A percentile compares a stretch with the other conserved stretches of the same genome.
phyloP scores from a whole-genome alignment of 257 asterid genomes.

The Anisodus acutangulus region DNA sequence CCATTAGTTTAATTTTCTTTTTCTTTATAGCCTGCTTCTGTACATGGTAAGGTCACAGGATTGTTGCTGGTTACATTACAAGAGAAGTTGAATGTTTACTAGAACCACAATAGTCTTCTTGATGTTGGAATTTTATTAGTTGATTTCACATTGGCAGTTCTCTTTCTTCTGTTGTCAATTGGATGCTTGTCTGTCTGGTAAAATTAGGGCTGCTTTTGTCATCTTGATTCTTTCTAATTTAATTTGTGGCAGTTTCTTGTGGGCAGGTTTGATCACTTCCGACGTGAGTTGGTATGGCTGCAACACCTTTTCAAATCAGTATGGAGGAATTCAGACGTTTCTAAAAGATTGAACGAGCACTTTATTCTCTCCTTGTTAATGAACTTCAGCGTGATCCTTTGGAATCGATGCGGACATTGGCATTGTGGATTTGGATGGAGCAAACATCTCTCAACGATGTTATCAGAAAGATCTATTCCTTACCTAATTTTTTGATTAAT shows the following conservation, averaged over 20 bases:
- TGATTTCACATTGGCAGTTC: slow-evolving; percentile 1
- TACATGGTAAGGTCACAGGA: not conserved
- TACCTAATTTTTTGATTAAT: slow-evolving; percentile 41
- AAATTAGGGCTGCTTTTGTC: not conserved
- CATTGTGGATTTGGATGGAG: slow-evolving; percentile 70
- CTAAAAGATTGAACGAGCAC: slow-evolving; percentile 51
- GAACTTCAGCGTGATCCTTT: slow-evolving; percentile 57
- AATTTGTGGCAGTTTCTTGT: slow-evolving; percentile 28
- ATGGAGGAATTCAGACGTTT: slow-evolving; percentile 43
- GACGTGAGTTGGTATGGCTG: slow-evolving; percentile 42
- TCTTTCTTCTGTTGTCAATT: not conserved
- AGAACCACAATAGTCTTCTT: not conserved
- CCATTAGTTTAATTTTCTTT: slow-evolving; percentile 31
- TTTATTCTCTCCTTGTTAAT: slow-evolving; percentile 53
- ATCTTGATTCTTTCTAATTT: slow-evolving; percentile 13
- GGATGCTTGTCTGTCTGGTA: not conserved
- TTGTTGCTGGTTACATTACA: not conserved
- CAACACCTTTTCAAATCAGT: slow-evolving; percentile 21
- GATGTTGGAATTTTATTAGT: not conserved
- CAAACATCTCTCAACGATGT: slow-evolving; percentile 36
- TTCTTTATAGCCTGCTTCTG: not conserved
- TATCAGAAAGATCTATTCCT: slow-evolving; percentile 42
- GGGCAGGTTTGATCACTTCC: slow-evolving; percentile 41
- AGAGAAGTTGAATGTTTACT: not conserved
- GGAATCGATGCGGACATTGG: slow-evolving; percentile 56